These are phyloP conservation scores for Geosmithia morbida DNA, from an alignment of 2,329 filamentous ascomycete species.

Conservation along the genomic window DNA sequence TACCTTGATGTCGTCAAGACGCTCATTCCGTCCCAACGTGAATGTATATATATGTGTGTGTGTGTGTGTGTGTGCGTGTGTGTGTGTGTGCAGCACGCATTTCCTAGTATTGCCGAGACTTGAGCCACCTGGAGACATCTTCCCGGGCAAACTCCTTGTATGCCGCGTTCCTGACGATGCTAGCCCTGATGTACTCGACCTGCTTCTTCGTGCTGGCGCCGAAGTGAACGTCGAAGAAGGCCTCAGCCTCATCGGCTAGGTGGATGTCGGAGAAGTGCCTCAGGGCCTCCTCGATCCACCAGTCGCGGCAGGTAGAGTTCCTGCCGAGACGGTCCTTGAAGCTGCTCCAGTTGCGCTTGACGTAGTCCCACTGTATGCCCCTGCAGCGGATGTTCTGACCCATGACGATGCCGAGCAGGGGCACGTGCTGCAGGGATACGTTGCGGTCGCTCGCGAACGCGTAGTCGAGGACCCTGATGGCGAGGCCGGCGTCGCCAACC, in stretches of 20 bases:
- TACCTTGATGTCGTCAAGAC: too few relatives aligned
- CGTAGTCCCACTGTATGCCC: conserved; percentile 67
- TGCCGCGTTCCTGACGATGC: neutral
- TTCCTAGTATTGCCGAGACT: neutral
- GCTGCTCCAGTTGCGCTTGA: conserved; percentile 69
- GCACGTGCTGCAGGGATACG: conserved; percentile 79
- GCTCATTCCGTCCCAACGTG: too few relatives aligned
- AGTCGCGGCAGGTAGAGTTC: conserved; percentile 81
- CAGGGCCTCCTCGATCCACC: conserved; percentile 68
- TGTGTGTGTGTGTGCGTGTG: too few relatives aligned
- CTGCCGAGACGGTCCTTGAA: conserved; percentile 52
- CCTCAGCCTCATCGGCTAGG: conserved; percentile 59
- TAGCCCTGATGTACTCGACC: neutral
- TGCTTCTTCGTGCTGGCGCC: neutral
- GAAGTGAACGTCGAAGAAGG: conserved; percentile 66
- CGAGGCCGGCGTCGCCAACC: conserved; percentile 52
- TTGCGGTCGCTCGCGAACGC: conserved; percentile 39
- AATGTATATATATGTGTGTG: too few relatives aligned
- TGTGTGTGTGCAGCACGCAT: too few relatives aligned
- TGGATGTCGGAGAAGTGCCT: conserved; percentile 62
- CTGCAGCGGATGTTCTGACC: conserved; percentile 61
- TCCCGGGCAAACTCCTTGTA: neutral
- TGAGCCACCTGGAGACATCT: neutral
- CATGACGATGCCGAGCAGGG: conserved; percentile 62
- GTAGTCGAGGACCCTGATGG: conserved; percentile 51